Evolutionary conservation across 169 alveolate species (phyloP), one percentile per base, ranked within the genome.

Genomic region (Plasmodium berghei): DNA sequence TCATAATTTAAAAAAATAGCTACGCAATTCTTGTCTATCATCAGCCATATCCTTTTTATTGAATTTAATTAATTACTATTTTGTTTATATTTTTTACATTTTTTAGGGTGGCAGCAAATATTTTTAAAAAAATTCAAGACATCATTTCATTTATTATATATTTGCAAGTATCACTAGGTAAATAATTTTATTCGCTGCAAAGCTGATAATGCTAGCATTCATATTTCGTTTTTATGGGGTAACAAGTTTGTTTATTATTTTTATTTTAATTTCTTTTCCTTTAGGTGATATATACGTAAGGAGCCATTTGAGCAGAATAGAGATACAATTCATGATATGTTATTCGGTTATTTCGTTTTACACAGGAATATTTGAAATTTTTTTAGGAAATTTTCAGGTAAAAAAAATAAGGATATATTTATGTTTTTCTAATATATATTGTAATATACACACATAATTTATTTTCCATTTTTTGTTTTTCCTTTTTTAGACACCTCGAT

Each of bases 281-380:
- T 61, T 34, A 77, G 89, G 89, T 64, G 89, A 77, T 24, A 77
- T 77, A 75, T 77, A 77, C 62, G 66, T 77, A 49, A 49, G 89
- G 58, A 77, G 71, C 26, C 89, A 77, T 24, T 46, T 77, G 40
- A 77, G 89, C 75, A 64, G 89, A 64, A 63, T 77, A 62, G 89
- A 77, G 34, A 77, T 77, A 26, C 89, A 77, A 46, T 77, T 77
- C 45, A 77, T 77, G 89, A 77, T 77, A 24, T 77, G 89, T 28
- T 77, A 63, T 77, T 77, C 89, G 55, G 89, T 77, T 55, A 77
- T 77, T 10, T 77, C 89, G 8, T 77, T 77, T 77, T 77, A 77
- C 56, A 77, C 89, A 3, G 89, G 89, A 26, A 63, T 77, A n/a
- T 77, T 63, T 77, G 89, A 77, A 64, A 48, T 77, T 63, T 77